Percentiles rank a stretch among this genome's conserved stretches.
These are phyloP conservation scores for Suillus placidus DNA, from an alignment of 768 basidiomycete species.

Conservation along the genomic window DNA sequence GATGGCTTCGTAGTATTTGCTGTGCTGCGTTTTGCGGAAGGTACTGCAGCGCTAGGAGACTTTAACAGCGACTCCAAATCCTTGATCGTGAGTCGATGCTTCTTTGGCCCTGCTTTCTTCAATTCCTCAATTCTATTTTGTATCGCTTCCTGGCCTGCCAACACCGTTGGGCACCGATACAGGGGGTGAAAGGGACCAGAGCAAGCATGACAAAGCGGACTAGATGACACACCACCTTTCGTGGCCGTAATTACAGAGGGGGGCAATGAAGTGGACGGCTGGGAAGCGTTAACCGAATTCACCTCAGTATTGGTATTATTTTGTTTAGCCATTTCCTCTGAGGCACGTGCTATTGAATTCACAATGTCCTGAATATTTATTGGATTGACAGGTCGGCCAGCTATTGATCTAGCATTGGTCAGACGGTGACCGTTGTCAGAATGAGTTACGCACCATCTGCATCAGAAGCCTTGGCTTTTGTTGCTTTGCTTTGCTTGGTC, in stretches of 20 bases:
- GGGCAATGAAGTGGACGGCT: neutral
- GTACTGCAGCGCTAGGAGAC: constrained; percentile 19
- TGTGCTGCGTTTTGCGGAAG: constrained; percentile 11
- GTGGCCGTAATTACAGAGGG: constrained; percentile 4
- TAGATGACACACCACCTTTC: constrained; percentile 9
- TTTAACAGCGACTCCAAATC: constrained; percentile 43
- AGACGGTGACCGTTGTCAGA: neutral
- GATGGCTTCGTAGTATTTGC: constrained; percentile 6
- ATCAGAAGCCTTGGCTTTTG: neutral
- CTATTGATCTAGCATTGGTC: constrained; percentile 9
- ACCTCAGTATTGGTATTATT: neutral
- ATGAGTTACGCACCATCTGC: neutral
- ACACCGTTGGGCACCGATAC: constrained; percentile 51
- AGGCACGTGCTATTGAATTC: neutral
- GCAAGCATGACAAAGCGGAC: constrained; percentile 48
- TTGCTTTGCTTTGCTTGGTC: neutral
- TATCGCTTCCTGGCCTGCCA: constrained; percentile 46
- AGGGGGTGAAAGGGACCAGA: constrained; percentile 49
- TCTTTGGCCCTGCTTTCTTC: constrained; percentile 24
- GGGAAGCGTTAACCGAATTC: neutral
- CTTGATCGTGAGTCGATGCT: constrained; percentile 37
- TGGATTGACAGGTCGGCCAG: neutral
- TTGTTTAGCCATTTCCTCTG: neutral
- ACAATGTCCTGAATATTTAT: neutral
- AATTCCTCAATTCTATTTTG: constrained; percentile 49